These are phyloP conservation scores for Fraxinus platypoda DNA, from an alignment of 305 asterid genomes.

Conservation along the genomic window DNA sequence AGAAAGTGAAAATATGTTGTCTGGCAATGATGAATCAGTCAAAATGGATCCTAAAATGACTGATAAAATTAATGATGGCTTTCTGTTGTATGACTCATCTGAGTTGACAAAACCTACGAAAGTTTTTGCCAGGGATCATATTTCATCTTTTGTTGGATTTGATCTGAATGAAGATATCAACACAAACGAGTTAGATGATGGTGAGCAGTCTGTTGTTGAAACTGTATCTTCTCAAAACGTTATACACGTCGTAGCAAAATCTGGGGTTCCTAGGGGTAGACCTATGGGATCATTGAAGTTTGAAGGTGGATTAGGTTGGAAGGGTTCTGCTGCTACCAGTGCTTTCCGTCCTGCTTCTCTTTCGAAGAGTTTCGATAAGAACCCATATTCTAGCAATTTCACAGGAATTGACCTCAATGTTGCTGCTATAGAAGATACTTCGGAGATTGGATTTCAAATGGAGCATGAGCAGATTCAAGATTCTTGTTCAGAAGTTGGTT, in stretches of 20 bases:
- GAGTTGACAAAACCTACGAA: constrained; percentile 19
- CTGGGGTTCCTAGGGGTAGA: constrained; percentile 36
- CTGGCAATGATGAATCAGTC: background rate
- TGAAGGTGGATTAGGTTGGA: constrained; percentile 51
- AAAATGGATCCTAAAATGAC: constrained; percentile 5
- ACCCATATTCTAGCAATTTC: constrained; percentile 17
- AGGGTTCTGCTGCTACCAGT: constrained; percentile 47
- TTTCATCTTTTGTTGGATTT: constrained; percentile 31
- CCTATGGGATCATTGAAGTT: constrained; percentile 42
- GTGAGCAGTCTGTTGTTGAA: constrained; percentile 26
- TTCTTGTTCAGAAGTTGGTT: constrained; percentile 23
- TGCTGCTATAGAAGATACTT: constrained; percentile 41
- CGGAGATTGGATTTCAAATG: constrained; percentile 12
- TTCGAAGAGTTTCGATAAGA: constrained; percentile 18
- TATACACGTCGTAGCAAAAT: constrained; percentile 50
- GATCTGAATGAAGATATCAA: constrained; percentile 53
- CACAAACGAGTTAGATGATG: constrained; percentile 25
- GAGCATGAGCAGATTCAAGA: constrained; percentile 15
- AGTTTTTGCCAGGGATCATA: constrained; percentile 16
- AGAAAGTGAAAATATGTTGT: constrained; percentile 11
- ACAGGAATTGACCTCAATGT: constrained; percentile 56
- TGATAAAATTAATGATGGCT: background rate
- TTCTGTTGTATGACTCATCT: constrained; percentile 19
- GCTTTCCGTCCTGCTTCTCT: constrained; percentile 43
- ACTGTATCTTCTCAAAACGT: constrained; percentile 33